phyloP scores from a whole-genome alignment of 495 filamentous ascomycete genomes.

The Oidiodendron maius region DNA sequence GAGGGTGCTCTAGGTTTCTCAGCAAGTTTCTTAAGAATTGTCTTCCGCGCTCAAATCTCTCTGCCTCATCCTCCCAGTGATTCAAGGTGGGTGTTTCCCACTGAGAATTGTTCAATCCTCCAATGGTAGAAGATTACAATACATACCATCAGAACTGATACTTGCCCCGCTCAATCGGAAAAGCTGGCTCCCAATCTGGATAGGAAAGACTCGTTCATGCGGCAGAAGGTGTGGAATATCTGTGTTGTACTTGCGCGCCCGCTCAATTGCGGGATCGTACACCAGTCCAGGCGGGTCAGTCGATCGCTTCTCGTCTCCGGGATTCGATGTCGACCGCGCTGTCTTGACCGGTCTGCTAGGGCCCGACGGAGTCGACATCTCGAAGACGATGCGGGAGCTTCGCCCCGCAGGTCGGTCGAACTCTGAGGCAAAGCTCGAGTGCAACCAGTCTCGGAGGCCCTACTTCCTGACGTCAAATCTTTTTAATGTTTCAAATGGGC shows the following conservation, averaged over 20 bases:
- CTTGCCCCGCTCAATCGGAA: conserved; percentile 94
- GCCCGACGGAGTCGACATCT: too few relatives aligned
- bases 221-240: conserved; percentile 53
- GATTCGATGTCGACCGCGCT: conserved; percentile 1
- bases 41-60: too few relatives aligned
- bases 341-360: too few relatives aligned
- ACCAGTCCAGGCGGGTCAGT: conserved; percentile 10
- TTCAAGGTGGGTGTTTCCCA: too few relatives aligned
- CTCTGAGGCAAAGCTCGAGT: too few relatives aligned
- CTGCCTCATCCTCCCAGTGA: too few relatives aligned
- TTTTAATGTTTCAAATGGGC: too few relatives aligned
- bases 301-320: neutral
- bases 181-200: conserved; percentile 88
- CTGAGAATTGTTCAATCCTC: too few relatives aligned
- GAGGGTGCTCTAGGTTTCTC: conserved; percentile 76
- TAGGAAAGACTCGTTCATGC: conserved; percentile 74
- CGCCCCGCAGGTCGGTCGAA: too few relatives aligned
- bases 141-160: conserved; percentile 90
- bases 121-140: too few relatives aligned
- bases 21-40: conserved; percentile 21
- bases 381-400: too few relatives aligned
- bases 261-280: conserved; percentile 1
- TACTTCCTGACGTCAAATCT: too few relatives aligned
- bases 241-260: conserved; percentile 17
- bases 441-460: neutral